Percentiles rank a stretch among this genome's conserved stretches.
These are phyloP conservation scores for Pyrenula massariospora DNA, from an alignment of 495 filamentous ascomycete species.

Conservation along the genomic window DNA sequence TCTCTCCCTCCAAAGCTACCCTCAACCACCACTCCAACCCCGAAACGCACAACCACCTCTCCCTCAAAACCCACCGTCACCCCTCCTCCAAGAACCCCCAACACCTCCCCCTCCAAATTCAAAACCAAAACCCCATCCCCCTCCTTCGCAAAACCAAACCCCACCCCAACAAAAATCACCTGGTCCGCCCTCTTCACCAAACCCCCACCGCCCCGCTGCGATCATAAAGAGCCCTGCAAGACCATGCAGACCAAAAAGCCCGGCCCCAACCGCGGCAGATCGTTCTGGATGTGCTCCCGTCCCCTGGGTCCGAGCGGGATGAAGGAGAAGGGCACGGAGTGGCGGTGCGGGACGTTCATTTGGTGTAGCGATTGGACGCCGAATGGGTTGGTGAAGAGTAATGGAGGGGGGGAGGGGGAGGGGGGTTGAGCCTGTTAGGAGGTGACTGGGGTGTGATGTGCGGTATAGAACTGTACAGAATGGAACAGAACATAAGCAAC, in stretches of 20 bases:
- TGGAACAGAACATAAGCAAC: too few species aligned
- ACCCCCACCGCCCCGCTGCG: conserved; percentile 61
- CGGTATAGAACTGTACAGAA: too few species aligned
- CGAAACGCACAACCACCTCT: neutral
- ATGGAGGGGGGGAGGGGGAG: too few species aligned
- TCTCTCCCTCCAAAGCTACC: too few species aligned
- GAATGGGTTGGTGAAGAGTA: too few species aligned
- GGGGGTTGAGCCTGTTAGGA: too few species aligned
- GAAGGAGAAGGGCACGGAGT: conserved; percentile 71
- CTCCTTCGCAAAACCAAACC: too few species aligned
- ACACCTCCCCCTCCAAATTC: neutral
- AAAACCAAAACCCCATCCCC: neutral
- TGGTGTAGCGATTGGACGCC: conserved; percentile 76
- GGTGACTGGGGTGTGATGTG: too few species aligned
- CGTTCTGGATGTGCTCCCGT: conserved; percentile 78
- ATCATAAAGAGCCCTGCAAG: conserved; percentile 81
- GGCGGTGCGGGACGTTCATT: conserved; percentile 80
- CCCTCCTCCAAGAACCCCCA: neutral
- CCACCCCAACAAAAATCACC: conserved; percentile 63
- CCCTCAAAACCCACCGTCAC: neutral
- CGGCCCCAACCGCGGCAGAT: conserved; percentile 69
- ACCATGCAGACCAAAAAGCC: conserved; percentile 73
- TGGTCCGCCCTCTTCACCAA: conserved; percentile 82
- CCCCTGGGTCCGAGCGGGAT: conserved; percentile 73
- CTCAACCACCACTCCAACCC: too few species aligned